Evolutionary conservation across 345 rosid genomes (phyloP).

Genomic region (Cardiospermum halicacabum): DNA sequence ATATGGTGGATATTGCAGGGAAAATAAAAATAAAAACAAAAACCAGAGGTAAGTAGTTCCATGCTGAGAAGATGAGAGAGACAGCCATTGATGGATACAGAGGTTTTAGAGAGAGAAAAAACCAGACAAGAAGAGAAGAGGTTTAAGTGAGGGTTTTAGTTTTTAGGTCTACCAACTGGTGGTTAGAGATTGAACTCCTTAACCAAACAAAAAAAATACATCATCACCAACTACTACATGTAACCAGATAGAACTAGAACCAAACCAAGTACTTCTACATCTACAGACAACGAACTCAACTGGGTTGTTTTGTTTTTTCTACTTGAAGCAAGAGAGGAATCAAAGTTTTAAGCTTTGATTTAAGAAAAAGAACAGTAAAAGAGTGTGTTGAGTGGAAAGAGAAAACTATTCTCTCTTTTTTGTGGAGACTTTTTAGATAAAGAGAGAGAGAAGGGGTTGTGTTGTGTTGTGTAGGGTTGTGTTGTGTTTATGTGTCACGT

Average conservation of each 20-base stretch:
- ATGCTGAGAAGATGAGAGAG: conserved; percentile 43
- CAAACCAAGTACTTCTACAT: conserved; percentile 1
- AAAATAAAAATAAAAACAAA: no score
- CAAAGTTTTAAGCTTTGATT: neutral
- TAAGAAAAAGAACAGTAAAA: conserved; percentile 9
- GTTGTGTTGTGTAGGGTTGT: conserved; percentile 2
- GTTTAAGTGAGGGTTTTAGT: conserved; percentile 43
- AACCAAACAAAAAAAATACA: conserved; percentile 45
- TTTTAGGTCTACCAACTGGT: conserved; percentile 98
- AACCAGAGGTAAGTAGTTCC: conserved; percentile 45
- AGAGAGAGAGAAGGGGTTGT: conserved; percentile 13
- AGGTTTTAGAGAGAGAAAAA: conserved; percentile 18
- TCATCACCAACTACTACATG: conserved; percentile 16
- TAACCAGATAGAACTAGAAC: conserved; percentile 14
- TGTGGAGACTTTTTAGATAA: neutral
- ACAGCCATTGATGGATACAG: conserved; percentile 21
- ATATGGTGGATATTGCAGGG: conserved; percentile 61
- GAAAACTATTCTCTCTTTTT: conserved; percentile 23
- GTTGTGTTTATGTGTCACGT: conserved; percentile 38
- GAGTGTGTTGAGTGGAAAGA: conserved; percentile 4
- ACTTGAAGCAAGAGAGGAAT: conserved; percentile 24
- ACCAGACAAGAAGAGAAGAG: conserved; percentile 19
- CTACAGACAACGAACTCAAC: conserved; percentile 4
- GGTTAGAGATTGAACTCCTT: conserved; percentile 65
- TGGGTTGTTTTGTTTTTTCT: conserved; percentile 6